Percentiles rank a stretch among this genome's conserved stretches.
Evolutionary conservation across 345 rosid genomes (phyloP).

Genomic region (Arabidopsis arenosa): DNA sequence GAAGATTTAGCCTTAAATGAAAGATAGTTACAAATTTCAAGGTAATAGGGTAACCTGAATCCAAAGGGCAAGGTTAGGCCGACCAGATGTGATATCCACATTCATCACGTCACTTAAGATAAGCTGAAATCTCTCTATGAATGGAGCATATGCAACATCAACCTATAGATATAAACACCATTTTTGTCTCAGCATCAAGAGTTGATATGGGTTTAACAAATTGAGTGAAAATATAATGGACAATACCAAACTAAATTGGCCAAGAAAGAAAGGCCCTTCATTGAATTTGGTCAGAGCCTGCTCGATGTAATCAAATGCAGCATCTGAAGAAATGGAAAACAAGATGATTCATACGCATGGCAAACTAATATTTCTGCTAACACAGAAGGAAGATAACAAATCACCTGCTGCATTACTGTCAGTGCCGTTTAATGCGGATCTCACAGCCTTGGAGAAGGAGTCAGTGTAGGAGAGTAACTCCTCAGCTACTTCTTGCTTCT

Average conservation of each 20-base stretch:
- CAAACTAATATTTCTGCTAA: background rate
- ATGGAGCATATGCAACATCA: constrained; percentile 81
- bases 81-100: constrained; percentile 64
- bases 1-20: background rate
- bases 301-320: constrained; percentile 76
- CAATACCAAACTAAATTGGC: constrained; percentile 68
- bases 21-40: background rate
- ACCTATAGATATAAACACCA: constrained; percentile 47
- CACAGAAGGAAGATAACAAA: background rate
- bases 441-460: constrained; percentile 54
- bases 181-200: background rate
- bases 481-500: constrained; percentile 66
- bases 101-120: constrained; percentile 60
- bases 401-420: constrained; percentile 54
- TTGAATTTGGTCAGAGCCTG: constrained; percentile 64
- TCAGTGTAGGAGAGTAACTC: constrained; percentile 65
- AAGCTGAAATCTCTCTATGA: constrained; percentile 65
- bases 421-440: constrained; percentile 56
- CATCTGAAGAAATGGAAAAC: constrained; percentile 46
- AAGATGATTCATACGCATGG: constrained; percentile 24
- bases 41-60: constrained; percentile 56
- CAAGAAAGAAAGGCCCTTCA: constrained; percentile 85
- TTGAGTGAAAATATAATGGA: background rate
- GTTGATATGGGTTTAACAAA: constrained; percentile 14
- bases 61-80: constrained; percentile 79